These are phyloP conservation scores for Diaporthe capsici DNA, from an alignment of 2,329 filamentous ascomycete genomes.

Conservation along the genomic window DNA sequence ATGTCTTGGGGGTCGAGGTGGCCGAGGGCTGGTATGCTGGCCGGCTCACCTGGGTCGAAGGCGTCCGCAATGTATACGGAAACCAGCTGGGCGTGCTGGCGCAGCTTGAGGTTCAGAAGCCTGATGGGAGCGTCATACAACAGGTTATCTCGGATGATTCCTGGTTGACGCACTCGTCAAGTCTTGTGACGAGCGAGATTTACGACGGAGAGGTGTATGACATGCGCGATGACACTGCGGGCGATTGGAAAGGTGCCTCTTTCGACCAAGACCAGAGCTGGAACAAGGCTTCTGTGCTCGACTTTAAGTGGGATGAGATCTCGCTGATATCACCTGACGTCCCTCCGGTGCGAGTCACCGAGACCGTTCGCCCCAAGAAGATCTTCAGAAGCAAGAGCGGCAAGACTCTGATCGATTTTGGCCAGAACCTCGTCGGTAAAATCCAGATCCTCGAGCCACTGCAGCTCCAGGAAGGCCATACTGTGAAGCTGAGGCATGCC, in stretches of 20 bases:
- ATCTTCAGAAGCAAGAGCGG: constrained; percentile 48
- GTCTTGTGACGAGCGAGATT: constrained; percentile 43
- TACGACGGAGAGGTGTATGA: constrained; percentile 52
- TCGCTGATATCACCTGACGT: constrained; percentile 50
- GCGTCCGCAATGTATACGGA: constrained; percentile 50
- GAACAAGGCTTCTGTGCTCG: constrained; percentile 40
- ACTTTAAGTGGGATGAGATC: constrained; percentile 39
- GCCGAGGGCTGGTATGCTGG: constrained; percentile 68
- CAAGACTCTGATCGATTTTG: constrained; percentile 68
- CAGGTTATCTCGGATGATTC: constrained; percentile 48
- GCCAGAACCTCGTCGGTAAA: constrained; percentile 70
- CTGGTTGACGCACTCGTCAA: constrained; percentile 46
- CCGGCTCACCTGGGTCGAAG: constrained; percentile 52
- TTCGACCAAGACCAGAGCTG: constrained; percentile 2
- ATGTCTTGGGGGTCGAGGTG: constrained; percentile 61
- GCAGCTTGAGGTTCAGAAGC: constrained; percentile 47
- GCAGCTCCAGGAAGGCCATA: constrained; percentile 53
- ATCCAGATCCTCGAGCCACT: constrained; percentile 55
- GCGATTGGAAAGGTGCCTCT: constrained; percentile 34
- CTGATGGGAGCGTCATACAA: constrained; percentile 42
- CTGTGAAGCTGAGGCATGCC: constrained; percentile 63
- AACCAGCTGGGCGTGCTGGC: constrained; percentile 50
- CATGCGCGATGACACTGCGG: constrained; percentile 44
- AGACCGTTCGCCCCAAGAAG: constrained; percentile 42
- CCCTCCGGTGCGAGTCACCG: constrained; percentile 49